phyloP scores from a whole-genome alignment of 169 alveolate species.

The Eimeria sp. region DNA sequence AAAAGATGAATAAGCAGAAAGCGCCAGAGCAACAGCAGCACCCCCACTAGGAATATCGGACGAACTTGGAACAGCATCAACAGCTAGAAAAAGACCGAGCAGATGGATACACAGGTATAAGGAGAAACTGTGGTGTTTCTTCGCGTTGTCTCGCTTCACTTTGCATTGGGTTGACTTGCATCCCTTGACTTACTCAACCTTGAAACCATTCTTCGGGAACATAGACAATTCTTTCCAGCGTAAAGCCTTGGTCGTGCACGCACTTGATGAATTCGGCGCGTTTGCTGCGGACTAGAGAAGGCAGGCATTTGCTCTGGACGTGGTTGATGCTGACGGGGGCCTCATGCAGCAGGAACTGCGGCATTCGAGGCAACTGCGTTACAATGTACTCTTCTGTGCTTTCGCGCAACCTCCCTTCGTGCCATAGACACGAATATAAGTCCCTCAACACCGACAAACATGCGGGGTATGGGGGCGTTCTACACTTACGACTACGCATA shows the following conservation, averaged over 20 bases:
- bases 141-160: too few species aligned
- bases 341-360: constrained; percentile 32
- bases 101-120: too few species aligned
- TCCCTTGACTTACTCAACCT: neutral
- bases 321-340: constrained; percentile 18
- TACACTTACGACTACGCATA: neutral
- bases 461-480: constrained; percentile 46
- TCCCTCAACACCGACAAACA: neutral
- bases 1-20: too few species aligned
- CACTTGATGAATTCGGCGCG: constrained; percentile 40
- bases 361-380: neutral
- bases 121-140: too few species aligned
- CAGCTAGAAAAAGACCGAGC: too few species aligned
- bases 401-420: constrained; percentile 21
- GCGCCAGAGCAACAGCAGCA: too few species aligned
- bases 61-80: too few species aligned
- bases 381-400: constrained; percentile 11
- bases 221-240: constrained; percentile 26
- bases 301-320: constrained; percentile 39
- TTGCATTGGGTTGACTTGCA: too few species aligned
- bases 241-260: constrained; percentile 31
- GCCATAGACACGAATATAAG: constrained; percentile 25
- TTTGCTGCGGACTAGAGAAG: neutral
- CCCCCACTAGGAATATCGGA: too few species aligned
- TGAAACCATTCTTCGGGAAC: constrained; percentile 35